Percentiles rank a stretch among this genome's conserved stretches.
These are phyloP conservation scores for Cytospora piceae DNA, from an alignment of 2,329 filamentous ascomycete species.

Conservation along the genomic window DNA sequence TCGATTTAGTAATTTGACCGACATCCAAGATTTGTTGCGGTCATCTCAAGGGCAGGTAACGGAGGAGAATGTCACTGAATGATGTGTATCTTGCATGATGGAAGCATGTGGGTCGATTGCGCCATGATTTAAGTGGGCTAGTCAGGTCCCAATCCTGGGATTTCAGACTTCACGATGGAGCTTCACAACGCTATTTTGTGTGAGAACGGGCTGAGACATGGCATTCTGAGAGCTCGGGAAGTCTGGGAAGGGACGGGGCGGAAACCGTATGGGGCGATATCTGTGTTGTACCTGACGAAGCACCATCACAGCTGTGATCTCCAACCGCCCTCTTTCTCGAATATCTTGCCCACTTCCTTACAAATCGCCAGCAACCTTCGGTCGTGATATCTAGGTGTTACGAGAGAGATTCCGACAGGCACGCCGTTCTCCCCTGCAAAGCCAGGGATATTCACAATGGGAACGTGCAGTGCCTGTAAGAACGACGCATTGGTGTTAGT, in stretches of 20 bases:
- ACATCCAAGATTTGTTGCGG: neutral
- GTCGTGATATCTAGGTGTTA: constrained; percentile 51
- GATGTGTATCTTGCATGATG: constrained; percentile 17
- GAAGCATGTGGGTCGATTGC: constrained; percentile 29
- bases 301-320: constrained; percentile 11
- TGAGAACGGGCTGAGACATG: too few species aligned
- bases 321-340: constrained; percentile 44
- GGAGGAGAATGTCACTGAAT: too few species aligned
- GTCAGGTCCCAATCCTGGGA: too few species aligned
- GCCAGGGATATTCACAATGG: constrained; percentile 66
- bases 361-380: constrained; percentile 45
- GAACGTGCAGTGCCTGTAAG: constrained; percentile 56
- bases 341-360: constrained; percentile 45
- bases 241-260: neutral
- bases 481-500: neutral
- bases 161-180: too few species aligned
- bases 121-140: constrained; percentile 19
- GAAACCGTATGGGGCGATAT: too few species aligned
- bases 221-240: too few species aligned
- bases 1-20: constrained; percentile 2
- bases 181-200: too few species aligned
- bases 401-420: constrained; percentile 62
- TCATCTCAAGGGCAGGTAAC: neutral
- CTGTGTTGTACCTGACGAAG: neutral
- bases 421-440: constrained; percentile 60